Base-by-base conservation (phyloP, 2,329 filamentous ascomycete genomes). In the Phialophora verrucosa region DNA sequence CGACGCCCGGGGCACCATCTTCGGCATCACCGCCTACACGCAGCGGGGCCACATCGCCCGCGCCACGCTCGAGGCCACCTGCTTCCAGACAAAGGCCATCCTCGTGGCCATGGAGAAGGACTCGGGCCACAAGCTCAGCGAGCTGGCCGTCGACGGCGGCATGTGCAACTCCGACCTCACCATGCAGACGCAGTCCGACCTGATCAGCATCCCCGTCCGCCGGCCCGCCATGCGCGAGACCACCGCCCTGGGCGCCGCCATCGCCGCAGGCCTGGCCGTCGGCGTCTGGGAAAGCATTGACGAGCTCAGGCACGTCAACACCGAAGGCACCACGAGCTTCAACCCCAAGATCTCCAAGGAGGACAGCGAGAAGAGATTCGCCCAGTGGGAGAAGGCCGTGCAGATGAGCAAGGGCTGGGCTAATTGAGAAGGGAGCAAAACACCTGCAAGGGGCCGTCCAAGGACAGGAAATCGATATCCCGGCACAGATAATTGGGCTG, bases 1-100 rank as follows among this genome's bases (percentile, higher is more conserved):
- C 75, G 91, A 96, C 79, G 92, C 92, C 23, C 90, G 93, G 77
- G 93, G 93, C 66, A 96, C 93, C 4, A 87, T 95, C 63, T 93
- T 94, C 73, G 92, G 92, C 56, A 89, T 96, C 70, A 95, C 92
- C 0, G 90, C 93, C 73, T 90, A 93, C 80, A 97, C 93, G 0
- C 85, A 92, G 75, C 89, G 89, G 73, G 91, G 91, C 17, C 93
- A 97, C 77, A 92, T 97, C 73, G 92, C 92, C 53, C 89, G 93
- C 67, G 93, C 93, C 42, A 96, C 93, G 0, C 87, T 97, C 61
- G 93, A 97, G 79, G 92, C 93, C 4, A 93, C 91, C 44, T 96
- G 93, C 81, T 96, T 91, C 83, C 93, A 97, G 79, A 96, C 92
- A 27, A 93, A 93, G 73, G 93, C 93, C 25, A 96, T 97, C 73